Evolutionary conservation across 2,329 filamentous ascomycete species (phyloP).

Genomic region (Nigrospora sphaerica): DNA sequence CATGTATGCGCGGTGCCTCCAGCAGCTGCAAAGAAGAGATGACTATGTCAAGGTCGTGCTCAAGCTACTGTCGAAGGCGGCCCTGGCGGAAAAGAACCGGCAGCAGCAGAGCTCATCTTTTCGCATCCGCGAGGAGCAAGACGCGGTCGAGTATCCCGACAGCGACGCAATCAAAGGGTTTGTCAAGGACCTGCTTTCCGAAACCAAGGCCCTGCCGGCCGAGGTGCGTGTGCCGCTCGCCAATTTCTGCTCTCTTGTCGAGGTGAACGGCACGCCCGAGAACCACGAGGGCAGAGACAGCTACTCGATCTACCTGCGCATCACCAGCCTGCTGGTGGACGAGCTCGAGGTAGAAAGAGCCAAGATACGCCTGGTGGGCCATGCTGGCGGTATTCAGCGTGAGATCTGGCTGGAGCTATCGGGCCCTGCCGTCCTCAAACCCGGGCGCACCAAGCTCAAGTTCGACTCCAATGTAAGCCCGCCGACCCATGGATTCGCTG

Average conservation of each 20-base stretch:
- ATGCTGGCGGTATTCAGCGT: conserved; percentile 46
- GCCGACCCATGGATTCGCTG: background rate
- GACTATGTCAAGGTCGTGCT: conserved; percentile 74
- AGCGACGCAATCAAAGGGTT: conserved; percentile 36
- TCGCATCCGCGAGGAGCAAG: conserved; percentile 27
- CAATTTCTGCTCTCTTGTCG: conserved; percentile 66
- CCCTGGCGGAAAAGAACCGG: conserved; percentile 43
- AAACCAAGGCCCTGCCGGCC: conserved; percentile 37
- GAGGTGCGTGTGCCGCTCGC: conserved; percentile 62
- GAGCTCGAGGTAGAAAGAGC: conserved; percentile 59
- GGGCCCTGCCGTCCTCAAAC: conserved; percentile 38
- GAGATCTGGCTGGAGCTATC: conserved; percentile 60
- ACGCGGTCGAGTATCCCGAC: conserved; percentile 17
- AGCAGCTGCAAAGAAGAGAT: conserved; percentile 65
- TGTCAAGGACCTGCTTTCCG: conserved; percentile 37
- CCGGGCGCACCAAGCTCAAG: conserved; percentile 41
- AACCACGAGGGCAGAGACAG: conserved; percentile 69
- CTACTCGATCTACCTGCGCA: conserved; percentile 60
- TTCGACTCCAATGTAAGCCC: conserved; percentile 36
- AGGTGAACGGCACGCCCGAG: conserved; percentile 59
- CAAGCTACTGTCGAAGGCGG: conserved; percentile 64
- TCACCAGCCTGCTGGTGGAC: conserved; percentile 68
- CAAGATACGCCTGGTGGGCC: conserved; percentile 55
- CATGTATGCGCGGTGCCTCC: conserved; percentile 78
- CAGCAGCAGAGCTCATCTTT: conserved; percentile 29